Evolutionary conservation across 306 rosid species (phyloP), one percentile per base, ranked within the genome.

Genomic region (Luffa aegyptiaca): DNA sequence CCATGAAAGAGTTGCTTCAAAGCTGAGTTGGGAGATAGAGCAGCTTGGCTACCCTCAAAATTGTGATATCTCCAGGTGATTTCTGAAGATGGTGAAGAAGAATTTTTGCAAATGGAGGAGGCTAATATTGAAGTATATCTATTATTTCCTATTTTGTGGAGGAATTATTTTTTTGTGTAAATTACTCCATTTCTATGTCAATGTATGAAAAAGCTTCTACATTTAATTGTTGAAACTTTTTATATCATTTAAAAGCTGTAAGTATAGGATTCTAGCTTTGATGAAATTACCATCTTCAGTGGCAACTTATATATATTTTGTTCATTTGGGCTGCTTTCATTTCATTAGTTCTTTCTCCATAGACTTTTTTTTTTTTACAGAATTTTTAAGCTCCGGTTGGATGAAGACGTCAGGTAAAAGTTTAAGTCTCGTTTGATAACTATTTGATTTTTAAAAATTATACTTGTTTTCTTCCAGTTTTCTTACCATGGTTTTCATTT

Each of bases 1-100:
- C 77, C 99, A 90, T 61, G 98, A 96, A 85, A 84, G 98, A 75
- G 99, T 86, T 83, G 97, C 98, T 86, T 86, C 98, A 78, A 91
- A 91, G 90, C 85, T 90, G 80, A 91, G 85, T 79, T 93, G 99
- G 99, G 93, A 91, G 86, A 87, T 88, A 82, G 98, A 88, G 83
- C 86, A 93, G 82, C 87, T 86, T 17, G 85, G 89, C 75, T 90
- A 86, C 82, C 89, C 97, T 59, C 96, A 93, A 80, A 89, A 80
- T 79, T 87, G 57, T 87, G 93, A 80, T 59, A 90, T 95, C 73
- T 83, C 97, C 21, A 92, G 92, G 83, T 92, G 88, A 92, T 77
- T 33, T 4, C 8, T 14, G 37, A 80, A 72, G 76, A 70, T 65
- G 66, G 86, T 84, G 77, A 77, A 82, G 88, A 78, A 85, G 42